These are phyloP conservation scores for Hansenula anomala DNA, from an alignment of 1,139 yeast species.

Conservation along the genomic window DNA sequence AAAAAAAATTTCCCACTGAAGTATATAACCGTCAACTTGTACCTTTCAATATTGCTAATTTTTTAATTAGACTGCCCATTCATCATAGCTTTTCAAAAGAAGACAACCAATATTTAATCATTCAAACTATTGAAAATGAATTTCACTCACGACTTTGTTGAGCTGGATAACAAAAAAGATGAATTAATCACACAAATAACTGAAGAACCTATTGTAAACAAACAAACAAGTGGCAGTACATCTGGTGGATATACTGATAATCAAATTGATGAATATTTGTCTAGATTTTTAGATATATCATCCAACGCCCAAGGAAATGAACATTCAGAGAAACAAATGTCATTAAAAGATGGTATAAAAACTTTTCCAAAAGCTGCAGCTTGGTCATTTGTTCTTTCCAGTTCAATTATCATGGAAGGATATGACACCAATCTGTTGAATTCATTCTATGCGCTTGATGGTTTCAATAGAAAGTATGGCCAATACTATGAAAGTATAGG, in stretches of 20 bases:
- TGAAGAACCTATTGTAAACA: conserved; percentile 3
- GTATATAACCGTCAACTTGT: no score
- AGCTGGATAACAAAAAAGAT: no score
- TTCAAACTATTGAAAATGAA: no score
- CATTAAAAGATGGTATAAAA: conserved; percentile 16
- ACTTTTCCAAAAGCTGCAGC: conserved; percentile 31
- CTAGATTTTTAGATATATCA: conserved; percentile 40
- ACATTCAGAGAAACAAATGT: conserved; percentile 13
- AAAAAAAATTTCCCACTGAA: no score
- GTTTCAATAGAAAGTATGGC: conserved; percentile 24
- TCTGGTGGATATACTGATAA: conserved; percentile 7
- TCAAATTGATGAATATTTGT: conserved; percentile 32
- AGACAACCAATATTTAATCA: no score
- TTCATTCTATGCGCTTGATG: conserved; percentile 25
- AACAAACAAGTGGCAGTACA: conserved; percentile 1
- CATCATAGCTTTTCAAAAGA: no score
- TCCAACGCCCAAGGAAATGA: conserved; percentile 24
- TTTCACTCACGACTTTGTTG: no score
- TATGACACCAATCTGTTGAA: conserved; percentile 34
- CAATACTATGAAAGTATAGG: conserved; percentile 5
- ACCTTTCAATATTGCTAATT: no score
- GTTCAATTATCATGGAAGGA: conserved; percentile 40
- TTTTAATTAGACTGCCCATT: no score
- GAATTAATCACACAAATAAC: no score
- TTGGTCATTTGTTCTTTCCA: conserved; percentile 37